Evolutionary conservation across 2,329 filamentous ascomycete species (phyloP), one percentile per base, ranked within the genome.

Genomic region (Dothideomycetes sp.): DNA sequence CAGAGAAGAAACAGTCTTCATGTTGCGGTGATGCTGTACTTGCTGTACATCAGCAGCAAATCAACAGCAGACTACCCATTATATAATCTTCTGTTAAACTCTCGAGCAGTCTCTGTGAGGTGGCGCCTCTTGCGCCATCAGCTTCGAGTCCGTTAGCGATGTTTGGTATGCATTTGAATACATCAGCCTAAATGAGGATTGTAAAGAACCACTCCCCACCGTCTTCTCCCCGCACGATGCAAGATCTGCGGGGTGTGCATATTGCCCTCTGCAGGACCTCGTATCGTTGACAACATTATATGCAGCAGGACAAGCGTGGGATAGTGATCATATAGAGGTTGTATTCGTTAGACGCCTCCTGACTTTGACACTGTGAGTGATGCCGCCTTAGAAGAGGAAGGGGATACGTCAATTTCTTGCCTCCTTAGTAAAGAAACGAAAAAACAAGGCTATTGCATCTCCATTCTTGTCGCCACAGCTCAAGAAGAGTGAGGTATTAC

Each of bases 101-200:
- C 12, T 8, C 15, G 22, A 15, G 9, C 10, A 12, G 4, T 18
- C 15, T 18, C n/a, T 10, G 12, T 15, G 3, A 17, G 13, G 7
- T 34, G 33, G 10, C 17, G 22, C 6, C 33, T 18, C 20, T 10
- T 25, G 15, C 22, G 22, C 25, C 15, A 18, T 27, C 5, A 15
- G 13, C 20, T 3, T 24, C 11, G 5, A 10, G 3, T 27, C 10
- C 25, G 22, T n/a, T 18, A 12, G 15, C n/a, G 11, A 5, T 35
- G 22, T n/a, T 27, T 16, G 10, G 1, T 19, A 5, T 27, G 23
- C 23, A 35, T 35, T 2, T 5, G 4, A 4, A 27, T 3, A 19
- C 1, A 35, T 27, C 33, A 35, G 33, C 22, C 33, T 35, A 35
- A 35, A 35, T 35, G 11, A 13, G 33, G 6, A n/a, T 5, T 35